Evolutionary conservation across 2,329 filamentous ascomycete species (phyloP), one percentile per base, ranked within the genome.

Genomic region (Cercospora sp.): DNA sequence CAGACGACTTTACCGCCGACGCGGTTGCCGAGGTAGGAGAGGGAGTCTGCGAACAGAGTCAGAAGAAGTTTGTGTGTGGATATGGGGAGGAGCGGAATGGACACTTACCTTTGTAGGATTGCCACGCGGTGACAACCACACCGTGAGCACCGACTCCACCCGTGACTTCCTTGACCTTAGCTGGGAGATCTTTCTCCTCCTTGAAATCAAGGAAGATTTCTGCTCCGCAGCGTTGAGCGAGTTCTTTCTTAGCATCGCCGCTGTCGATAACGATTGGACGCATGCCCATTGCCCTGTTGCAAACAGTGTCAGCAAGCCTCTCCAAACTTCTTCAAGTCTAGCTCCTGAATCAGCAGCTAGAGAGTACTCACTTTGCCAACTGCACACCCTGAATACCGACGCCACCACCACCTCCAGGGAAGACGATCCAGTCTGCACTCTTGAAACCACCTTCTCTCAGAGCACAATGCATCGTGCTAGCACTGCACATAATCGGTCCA

Each of bases 401-500:
- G 16, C 84, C 86, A 8, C 86, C 83, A 18, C 82, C 86, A 0
- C 84, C 84, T 16, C 85, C 85, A 3, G 84, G 84, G 69, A 87
- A 86, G 16, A 84, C 82, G 0, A 84, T 84, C 84, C 84, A 88
- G 60, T 87, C 79, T 9, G 85, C 84, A 0, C 85, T 78, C 66
- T 79, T 79, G 3, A 87, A 77, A 1, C 79, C 80, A 0, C 83
- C 84, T 48, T 86, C 83, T 12, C 83, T 80, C 60, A 89, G 78
- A 2, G 86, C 84, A 2, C 84, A 82, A 75, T 88, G 87, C 68
- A 88, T 85, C 1, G 87, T 89, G 6, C 82, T 84, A 0, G 84
- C 85, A 53, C 80, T 83, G 77, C 87, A 89, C 85, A 89, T 88
- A 67, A 89, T 83, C 0, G 87, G 87, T 0, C 83, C 87, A 2